These are phyloP conservation scores for Tylopilus vinaceipallidus DNA, from an alignment of 768 basidiomycete genomes.

Conservation along the genomic window DNA sequence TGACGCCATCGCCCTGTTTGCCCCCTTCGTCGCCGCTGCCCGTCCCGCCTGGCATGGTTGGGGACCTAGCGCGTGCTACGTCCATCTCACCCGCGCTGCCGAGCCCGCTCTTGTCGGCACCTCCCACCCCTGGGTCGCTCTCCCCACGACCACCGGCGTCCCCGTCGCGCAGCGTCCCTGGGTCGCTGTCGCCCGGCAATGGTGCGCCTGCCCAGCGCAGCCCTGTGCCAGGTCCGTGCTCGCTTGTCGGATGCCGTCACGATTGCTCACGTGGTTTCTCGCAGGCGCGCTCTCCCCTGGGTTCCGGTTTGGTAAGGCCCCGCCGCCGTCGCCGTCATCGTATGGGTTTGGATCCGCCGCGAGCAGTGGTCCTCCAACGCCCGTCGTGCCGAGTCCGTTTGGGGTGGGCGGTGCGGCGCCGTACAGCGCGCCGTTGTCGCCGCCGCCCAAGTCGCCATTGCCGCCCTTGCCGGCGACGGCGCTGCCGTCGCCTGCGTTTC, in stretches of 20 bases:
- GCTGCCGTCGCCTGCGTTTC: constrained; percentile 16
- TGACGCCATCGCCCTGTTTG: constrained; percentile 15
- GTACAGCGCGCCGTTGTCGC: constrained; percentile 16
- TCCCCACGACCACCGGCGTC: constrained; percentile 3
- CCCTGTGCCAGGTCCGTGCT: constrained; percentile 27
- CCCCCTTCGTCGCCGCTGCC: constrained; percentile 18
- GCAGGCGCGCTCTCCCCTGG: constrained; percentile 21
- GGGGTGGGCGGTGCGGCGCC: too few relatives aligned
- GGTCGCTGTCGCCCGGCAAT: constrained; percentile 18
- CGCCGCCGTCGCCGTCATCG: constrained; percentile 21
- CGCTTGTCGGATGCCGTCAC: constrained; percentile 4
- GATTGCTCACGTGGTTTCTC: constrained; percentile 1
- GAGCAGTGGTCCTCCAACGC: too few relatives aligned
- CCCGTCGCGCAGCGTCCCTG: constrained; percentile 10
- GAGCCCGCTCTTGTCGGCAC: constrained; percentile 12
- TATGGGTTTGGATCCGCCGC: too few relatives aligned
- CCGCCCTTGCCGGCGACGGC: constrained; percentile 18
- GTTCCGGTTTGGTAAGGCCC: constrained; percentile 17
- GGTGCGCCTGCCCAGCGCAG: too few relatives aligned
- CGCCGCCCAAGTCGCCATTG: constrained; percentile 23
- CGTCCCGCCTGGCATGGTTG: not conserved
- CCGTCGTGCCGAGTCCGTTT: too few relatives aligned
- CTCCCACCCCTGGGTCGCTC: constrained; percentile 9
- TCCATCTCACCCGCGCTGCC: constrained; percentile 12
- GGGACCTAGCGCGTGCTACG: constrained; percentile 3